phyloP scores from a whole-genome alignment of 2,329 filamentous ascomycete genomes.

The Stemphylium vesicarium region DNA sequence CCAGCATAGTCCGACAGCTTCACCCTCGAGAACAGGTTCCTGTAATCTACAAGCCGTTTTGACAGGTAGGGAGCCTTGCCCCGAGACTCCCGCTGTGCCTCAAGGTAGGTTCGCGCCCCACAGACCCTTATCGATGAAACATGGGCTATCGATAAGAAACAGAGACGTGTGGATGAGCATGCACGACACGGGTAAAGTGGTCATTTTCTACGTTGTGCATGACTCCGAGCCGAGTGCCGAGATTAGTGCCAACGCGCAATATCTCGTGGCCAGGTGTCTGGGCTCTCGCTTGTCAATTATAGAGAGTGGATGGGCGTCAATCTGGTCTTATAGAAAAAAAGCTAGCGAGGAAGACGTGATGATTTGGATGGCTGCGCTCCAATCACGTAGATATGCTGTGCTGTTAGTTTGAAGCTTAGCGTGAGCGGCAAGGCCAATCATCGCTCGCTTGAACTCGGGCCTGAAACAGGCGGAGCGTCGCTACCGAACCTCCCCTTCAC shows the following conservation, averaged over 20 bases:
- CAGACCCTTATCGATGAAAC: constrained; percentile 15
- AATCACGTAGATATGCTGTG: constrained; percentile 24
- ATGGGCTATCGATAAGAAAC: background rate
- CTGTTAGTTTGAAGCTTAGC: constrained; percentile 12
- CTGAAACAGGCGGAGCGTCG: constrained; percentile 30
- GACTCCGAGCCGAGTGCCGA: background rate
- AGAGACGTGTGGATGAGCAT: background rate
- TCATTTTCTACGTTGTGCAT: constrained; percentile 1
- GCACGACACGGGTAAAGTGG: background rate
- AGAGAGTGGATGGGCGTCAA: constrained; percentile 35
- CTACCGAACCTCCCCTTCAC: constrained; percentile 24
- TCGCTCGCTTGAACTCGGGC: constrained; percentile 9
- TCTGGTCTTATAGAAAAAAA: constrained; percentile 20
- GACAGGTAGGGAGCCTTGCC: constrained; percentile 9
- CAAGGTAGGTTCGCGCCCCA: constrained; percentile 1
- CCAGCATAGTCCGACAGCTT: constrained; percentile 10
- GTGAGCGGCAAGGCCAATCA: constrained; percentile 29
- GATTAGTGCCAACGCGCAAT: constrained; percentile 4
- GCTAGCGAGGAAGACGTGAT: constrained; percentile 6
- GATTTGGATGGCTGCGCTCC: constrained; percentile 29
- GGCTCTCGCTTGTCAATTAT: constrained; percentile 22
- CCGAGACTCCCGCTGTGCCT: background rate
- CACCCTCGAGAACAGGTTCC: constrained; percentile 14
- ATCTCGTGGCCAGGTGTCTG: constrained; percentile 18
- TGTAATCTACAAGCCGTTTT: constrained; percentile 18